Evolutionary conservation across 2,329 filamentous ascomycete genomes (phyloP).

Genomic region (Akanthomyces lecanii): DNA sequence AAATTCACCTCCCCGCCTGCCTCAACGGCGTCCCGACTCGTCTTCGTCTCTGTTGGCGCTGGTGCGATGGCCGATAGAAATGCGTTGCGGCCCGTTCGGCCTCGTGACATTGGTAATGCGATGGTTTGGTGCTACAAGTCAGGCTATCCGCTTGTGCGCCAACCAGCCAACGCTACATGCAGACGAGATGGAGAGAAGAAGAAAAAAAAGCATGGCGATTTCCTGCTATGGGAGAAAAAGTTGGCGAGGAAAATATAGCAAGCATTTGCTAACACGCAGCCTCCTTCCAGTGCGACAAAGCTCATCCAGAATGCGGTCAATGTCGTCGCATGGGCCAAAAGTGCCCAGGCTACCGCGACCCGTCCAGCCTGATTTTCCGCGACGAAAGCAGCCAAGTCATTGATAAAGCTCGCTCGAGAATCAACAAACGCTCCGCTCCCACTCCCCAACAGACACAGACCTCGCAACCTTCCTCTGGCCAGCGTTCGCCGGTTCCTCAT

Average conservation of each 20-base stretch:
- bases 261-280: background rate
- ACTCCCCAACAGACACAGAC: background rate
- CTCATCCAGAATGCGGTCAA: slow-evolving; percentile 17
- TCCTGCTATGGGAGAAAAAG: background rate
- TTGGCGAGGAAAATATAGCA: background rate
- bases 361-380: slow-evolving; percentile 16
- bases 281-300: slow-evolving; percentile 15
- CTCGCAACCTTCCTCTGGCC: slow-evolving; percentile 3
- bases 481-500: slow-evolving; percentile 8
- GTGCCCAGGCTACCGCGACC: slow-evolving; percentile 18
- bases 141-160: background rate
- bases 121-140: background rate
- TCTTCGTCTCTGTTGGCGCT: background rate
- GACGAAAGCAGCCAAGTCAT: slow-evolving; percentile 19
- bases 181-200: background rate
- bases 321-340: slow-evolving; percentile 17
- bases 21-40: background rate
- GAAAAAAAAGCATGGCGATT: background rate
- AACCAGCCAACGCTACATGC: too few relatives aligned
- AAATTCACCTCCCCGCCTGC: background rate
- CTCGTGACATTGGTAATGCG: background rate
- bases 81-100: background rate
- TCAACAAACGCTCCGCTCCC: slow-evolving; percentile 10
- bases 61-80: background rate
- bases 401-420: slow-evolving; percentile 15